Base-by-base conservation (phyloP, 1,139 yeast genomes). In the Diutina mesorugosa region DNA sequence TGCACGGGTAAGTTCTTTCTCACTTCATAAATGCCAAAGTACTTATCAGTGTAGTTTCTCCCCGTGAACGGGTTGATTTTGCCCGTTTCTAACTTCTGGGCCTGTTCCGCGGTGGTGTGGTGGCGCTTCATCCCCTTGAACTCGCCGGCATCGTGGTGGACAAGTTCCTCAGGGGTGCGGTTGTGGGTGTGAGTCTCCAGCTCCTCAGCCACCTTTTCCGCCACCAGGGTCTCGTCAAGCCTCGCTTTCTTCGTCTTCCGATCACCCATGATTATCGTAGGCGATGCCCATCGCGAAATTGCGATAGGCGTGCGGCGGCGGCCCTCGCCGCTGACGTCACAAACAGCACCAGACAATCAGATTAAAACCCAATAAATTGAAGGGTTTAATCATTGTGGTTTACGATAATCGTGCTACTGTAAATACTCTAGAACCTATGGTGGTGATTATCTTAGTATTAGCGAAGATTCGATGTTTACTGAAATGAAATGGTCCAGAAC, bases 1-100 rank as follows among this genome's bases (percentile, higher is more conserved):
- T 91, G 97, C 18, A 93, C 99, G 0, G 99, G 99, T 61, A 93
- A 77, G 61, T 89, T 87, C 63, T 96, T 81, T 70, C 99, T 83
- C 32, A 77, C 79, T 64, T 83, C 82, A 60, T 95, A 75, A 60
- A 93, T 93, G 59, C 82, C 88, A 64, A 84, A 80, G 69, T 93
- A 93, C 65, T 83, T 81, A 54, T 81, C 72, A 6, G 86, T 69
- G 63, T 86, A 85, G 21, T 67, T 62, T 16, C 70, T 63, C 9
- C 95, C 95, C 1, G 90, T 89, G 72, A 93, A 91, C 2, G 97
- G 95, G 66, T 91, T 93, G 41, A 63, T 63, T 0, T 75, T 72
- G 0, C 85, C 88, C 59, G 79, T 73, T 70, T 93, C 96, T 55
- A 87, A 73, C 45, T 64, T 66, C 57, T 73, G 72, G 1, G 97